Evolutionary conservation across 257 asterid genomes (phyloP).

Genomic region (Plantago major): DNA sequence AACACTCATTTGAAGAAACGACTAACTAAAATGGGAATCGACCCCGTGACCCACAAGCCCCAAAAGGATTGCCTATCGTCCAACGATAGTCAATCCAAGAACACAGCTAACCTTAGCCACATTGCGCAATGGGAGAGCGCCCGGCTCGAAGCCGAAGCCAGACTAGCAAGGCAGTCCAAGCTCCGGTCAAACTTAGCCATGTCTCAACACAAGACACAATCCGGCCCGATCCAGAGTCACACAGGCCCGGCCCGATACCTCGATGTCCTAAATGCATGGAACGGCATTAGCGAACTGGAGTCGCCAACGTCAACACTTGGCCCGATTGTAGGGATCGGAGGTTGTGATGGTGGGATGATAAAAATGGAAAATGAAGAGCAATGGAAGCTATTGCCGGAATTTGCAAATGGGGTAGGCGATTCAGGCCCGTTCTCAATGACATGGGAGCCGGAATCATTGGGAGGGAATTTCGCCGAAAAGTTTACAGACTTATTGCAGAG

Average conservation of each 20-base stretch:
- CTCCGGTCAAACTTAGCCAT: not conserved
- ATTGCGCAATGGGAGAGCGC: constrained; percentile 99
- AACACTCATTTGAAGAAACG: constrained; percentile 83
- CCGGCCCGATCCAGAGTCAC: not conserved
- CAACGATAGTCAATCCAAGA: constrained; percentile 61
- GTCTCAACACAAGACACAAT: not conserved
- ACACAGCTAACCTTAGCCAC: constrained; percentile 79
- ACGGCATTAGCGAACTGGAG: constrained; percentile 31
- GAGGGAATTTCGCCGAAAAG: constrained; percentile 46
- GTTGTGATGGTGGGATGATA: constrained; percentile 28
- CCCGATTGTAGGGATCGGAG: constrained; percentile 38
- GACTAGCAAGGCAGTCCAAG: constrained; percentile 36
- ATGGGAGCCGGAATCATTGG: constrained; percentile 32
- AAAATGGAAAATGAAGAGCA: constrained; percentile 52
- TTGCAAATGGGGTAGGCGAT: constrained; percentile 27
- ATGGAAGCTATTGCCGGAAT: constrained; percentile 49
- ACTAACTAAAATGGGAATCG: constrained; percentile 76
- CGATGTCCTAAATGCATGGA: not conserved
- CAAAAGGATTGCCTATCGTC: constrained; percentile 62
- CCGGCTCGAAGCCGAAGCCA: constrained; percentile 88
- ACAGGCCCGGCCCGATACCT: not conserved
- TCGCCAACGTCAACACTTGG: constrained; percentile 78
- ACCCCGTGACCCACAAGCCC: constrained; percentile 89
- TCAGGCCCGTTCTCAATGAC: constrained; percentile 26
- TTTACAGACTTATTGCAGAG: constrained; percentile 74